Base-by-base conservation (phyloP, 2,329 filamentous ascomycete species). In the Microdochium nivale region DNA sequence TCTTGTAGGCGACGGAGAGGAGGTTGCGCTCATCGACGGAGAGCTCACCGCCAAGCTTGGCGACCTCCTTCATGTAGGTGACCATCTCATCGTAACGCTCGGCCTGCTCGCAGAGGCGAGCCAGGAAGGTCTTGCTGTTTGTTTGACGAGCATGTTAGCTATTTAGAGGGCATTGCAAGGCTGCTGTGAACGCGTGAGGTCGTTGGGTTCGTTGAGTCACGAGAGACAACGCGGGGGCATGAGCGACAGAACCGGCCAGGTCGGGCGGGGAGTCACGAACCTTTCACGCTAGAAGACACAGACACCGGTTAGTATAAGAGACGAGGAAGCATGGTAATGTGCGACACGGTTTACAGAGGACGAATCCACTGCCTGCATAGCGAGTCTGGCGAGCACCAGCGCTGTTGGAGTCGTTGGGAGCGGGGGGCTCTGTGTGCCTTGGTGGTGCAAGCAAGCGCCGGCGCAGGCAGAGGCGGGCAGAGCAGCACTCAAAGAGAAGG, bases 11-110 rank as follows among this genome's bases (percentile, higher is more conserved):
- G 70, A 96, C 91, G 55, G 90, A 96, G 57, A 96, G 84, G 59
- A 96, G 89, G 79, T 96, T 96, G 72, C 91, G 88, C 83, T 96
- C 91, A 77, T 97, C 92, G 65, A 97, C 92, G 60, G 84, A 86
- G 67, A 92, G 86, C 75, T 91, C 88, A 66, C 81, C 80, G 62
- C 80, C 82, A 63, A 86, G 72, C 79, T 96, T 95, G 75, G 92
- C 92, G 67, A 97, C 92, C 87, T 96, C 90, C 89, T 97, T 97
- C 94, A 97, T 97, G 81, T 92, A 96, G 70, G 86, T 90, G 66
- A 97, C 92, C 92, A 97, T 97, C 79, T 97, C 94, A 92, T 99
- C 92, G 79, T 99, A 99, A 72, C 92, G 92, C 84, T 97, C 94
- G 72, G 94, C 94, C 86, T 99, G 94, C 88, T 97, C 94, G 83